A percentile compares a stretch with the other conserved stretches of the same genome.
These are phyloP conservation scores for Hydrangea macrophylla DNA, from an alignment of 148 eudicot species.

Conservation along the genomic window DNA sequence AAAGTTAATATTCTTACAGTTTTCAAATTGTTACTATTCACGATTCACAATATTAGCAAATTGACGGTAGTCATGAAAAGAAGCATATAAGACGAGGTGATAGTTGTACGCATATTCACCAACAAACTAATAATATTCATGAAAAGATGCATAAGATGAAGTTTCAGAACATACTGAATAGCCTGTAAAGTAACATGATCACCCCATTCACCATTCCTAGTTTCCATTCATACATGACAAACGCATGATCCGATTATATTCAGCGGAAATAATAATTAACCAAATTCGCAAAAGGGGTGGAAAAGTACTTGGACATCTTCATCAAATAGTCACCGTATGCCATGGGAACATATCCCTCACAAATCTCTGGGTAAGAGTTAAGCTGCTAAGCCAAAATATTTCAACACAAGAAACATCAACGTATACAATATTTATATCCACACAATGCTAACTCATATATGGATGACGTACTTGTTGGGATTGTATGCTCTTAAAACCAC, in stretches of 20 bases:
- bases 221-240: constrained; percentile 13
- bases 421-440: neutral
- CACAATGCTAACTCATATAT: neutral
- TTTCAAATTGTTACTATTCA: too few species aligned
- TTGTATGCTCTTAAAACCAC: too few species aligned
- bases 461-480: neutral
- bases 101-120: neutral
- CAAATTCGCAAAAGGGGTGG: neutral
- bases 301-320: constrained; percentile 55
- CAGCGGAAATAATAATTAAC: neutral
- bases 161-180: constrained; percentile 39
- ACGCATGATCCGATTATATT: neutral
- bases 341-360: constrained; percentile 65
- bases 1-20: too few species aligned
- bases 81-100: too few species aligned
- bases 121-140: neutral
- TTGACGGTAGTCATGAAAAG: too few species aligned
- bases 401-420: constrained; percentile 9
- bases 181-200: constrained; percentile 81
- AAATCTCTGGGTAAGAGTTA: constrained; percentile 46
- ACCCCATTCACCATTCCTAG: constrained; percentile 74
- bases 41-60: too few species aligned
- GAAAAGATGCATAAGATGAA: constrained; percentile 1
- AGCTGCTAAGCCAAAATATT: constrained; percentile 33
- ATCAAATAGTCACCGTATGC: constrained; percentile 53